Evolutionary conservation across 2,329 filamentous ascomycete species (phyloP).

Genomic region (Colletotrichum sp.): DNA sequence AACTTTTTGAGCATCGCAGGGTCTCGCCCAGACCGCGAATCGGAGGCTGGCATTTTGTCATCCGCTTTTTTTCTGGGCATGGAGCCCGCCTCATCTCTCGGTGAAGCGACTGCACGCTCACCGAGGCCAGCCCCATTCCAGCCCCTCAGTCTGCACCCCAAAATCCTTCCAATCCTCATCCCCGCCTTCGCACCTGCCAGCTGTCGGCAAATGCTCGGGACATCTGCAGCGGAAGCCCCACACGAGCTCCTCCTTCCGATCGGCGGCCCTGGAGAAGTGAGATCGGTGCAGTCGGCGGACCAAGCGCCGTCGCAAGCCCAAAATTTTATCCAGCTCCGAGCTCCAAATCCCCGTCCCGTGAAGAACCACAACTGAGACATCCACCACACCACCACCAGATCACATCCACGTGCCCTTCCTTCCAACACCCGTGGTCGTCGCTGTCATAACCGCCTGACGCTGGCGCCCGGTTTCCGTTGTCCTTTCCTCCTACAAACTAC

Average conservation of each 20-base stretch:
- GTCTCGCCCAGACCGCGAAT: neutral
- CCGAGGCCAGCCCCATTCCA: neutral
- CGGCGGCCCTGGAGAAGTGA: neutral
- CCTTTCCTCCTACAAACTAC: neutral
- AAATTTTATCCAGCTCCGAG: slow-evolving; percentile 14
- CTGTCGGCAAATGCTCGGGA: slow-evolving; percentile 17
- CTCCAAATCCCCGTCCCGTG: slow-evolving; percentile 1
- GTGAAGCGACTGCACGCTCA: neutral
- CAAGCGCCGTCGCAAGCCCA: slow-evolving; percentile 6
- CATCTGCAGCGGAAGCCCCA: neutral
- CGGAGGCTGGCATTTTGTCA: slow-evolving; percentile 4
- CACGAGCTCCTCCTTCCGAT: neutral
- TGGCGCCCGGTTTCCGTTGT: neutral
- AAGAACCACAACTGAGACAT: slow-evolving; percentile 14
- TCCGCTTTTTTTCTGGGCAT: neutral
- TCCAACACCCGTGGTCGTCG: slow-evolving; percentile 4
- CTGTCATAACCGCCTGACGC: slow-evolving; percentile 9
- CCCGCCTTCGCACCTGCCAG: neutral
- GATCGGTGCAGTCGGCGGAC: neutral
- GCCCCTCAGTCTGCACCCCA: neutral
- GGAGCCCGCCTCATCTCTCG: neutral
- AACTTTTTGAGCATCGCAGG: neutral
- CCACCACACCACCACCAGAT: slow-evolving; percentile 17
- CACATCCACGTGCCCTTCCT: slow-evolving; percentile 14
- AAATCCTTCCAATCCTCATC: neutral